Evolutionary conservation across 768 basidiomycete genomes (phyloP).

Genomic region (Russula sp.): DNA sequence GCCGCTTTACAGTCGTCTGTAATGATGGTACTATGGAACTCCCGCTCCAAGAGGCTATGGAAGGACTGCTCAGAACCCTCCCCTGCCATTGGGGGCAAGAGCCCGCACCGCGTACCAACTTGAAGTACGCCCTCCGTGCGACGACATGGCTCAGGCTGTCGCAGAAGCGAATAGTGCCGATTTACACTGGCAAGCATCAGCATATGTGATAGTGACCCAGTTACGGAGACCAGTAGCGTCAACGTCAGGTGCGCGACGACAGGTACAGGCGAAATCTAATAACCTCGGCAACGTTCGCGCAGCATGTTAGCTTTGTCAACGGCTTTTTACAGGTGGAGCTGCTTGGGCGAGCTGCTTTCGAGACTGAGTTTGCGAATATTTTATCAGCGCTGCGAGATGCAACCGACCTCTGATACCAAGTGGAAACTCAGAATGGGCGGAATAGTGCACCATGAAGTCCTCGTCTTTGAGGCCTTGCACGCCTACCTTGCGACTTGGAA

Average conservation of each 20-base stretch:
- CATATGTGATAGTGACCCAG: not conserved
- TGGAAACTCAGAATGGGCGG: not conserved
- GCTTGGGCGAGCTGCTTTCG: not conserved
- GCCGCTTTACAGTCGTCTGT: not conserved
- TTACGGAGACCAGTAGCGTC: not conserved
- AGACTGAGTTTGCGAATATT: not conserved
- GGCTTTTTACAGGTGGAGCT: not conserved
- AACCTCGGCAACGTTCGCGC: not conserved
- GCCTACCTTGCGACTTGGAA: not conserved
- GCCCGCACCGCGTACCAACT: not conserved
- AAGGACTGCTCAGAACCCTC: not conserved
- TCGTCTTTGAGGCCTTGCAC: not conserved
- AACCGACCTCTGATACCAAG: not conserved
- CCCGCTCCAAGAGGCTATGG: not conserved
- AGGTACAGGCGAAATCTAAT: not conserved
- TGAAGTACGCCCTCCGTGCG: no score
- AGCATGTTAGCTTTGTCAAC: not conserved
- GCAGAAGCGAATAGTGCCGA: not conserved
- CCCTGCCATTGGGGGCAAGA: not conserved
- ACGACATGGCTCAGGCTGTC: no score
- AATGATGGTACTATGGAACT: not conserved
- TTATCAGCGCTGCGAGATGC: not conserved
- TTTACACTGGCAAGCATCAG: not conserved
- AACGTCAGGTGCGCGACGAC: conserved; percentile 6
- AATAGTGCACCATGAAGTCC: not conserved